A percentile compares a stretch with the other conserved stretches of the same genome.
phyloP scores from a whole-genome alignment of 169 alveolate species.

The Plasmodium berghei region DNA sequence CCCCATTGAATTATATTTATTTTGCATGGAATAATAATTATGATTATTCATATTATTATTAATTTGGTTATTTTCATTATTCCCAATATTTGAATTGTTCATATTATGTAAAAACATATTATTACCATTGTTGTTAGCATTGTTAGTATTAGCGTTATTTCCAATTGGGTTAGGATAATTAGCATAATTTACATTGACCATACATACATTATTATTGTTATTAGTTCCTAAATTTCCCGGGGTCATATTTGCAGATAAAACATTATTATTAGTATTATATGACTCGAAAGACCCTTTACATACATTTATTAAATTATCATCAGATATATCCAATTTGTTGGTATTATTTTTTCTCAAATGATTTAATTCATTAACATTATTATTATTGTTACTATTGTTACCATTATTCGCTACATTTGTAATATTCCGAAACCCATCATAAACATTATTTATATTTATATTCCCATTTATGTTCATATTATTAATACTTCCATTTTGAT shows the following conservation, averaged over 20 bases:
- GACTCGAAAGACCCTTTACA: conserved; percentile 8
- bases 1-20: conserved; percentile 27
- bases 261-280: neutral
- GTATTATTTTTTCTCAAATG: conserved; percentile 6
- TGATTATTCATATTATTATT: conserved; percentile 19
- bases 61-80: conserved; percentile 6
- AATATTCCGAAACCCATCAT: conserved; percentile 8
- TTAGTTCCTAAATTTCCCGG: neutral
- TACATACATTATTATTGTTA: neutral
- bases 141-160: neutral
- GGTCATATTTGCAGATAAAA: neutral
- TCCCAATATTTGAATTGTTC: conserved; percentile 3
- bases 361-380: conserved; percentile 18
- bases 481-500: neutral
- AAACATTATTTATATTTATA: conserved; percentile 23
- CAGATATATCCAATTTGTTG: conserved; percentile 2
- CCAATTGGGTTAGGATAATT: too few species aligned
- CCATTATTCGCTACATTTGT: neutral
- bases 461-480: conserved; percentile 14
- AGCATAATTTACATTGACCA: too few species aligned
- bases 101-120: conserved; percentile 21
- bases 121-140: neutral
- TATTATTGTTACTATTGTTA: neutral
- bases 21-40: conserved; percentile 7
- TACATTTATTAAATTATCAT: conserved; percentile 12